Evolutionary conservation across 176 grass and related monocot species (phyloP).

Genomic region (Hsuehochloa calcarea): DNA sequence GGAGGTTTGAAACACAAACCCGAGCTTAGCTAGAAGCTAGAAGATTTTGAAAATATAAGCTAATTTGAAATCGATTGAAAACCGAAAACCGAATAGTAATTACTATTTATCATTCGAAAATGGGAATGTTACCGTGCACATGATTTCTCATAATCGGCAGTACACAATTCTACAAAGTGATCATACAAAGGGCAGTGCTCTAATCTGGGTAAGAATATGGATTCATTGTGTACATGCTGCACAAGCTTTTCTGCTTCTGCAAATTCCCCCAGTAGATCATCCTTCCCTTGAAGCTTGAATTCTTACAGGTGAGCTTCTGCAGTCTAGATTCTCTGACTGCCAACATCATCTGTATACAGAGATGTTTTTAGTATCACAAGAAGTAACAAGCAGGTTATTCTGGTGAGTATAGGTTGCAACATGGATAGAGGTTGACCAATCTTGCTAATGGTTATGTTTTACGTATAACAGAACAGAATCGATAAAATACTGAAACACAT

Average conservation of each 20-base stretch:
- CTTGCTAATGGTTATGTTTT: not conserved
- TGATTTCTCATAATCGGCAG: not conserved
- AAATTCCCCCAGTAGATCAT: not conserved
- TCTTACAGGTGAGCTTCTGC: not conserved
- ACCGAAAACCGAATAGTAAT: too few relatives aligned
- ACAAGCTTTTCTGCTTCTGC: not conserved
- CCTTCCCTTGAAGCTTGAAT: not conserved
- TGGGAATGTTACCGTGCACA: too few relatives aligned
- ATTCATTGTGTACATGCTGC: not conserved
- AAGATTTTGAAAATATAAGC: too few relatives aligned
- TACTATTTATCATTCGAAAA: too few relatives aligned
- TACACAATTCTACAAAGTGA: not conserved
- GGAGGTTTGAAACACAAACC: too few relatives aligned
- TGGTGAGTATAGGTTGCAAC: too few relatives aligned
- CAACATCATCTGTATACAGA: too few relatives aligned
- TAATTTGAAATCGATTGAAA: too few relatives aligned
- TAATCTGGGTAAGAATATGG: not conserved
- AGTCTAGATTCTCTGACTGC: too few relatives aligned
- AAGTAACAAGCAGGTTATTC: not conserved
- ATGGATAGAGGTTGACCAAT: not conserved
- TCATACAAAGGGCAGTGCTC: not conserved
- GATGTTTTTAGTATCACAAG: too few relatives aligned
- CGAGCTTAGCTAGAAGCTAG: too few relatives aligned
- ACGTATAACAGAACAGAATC: not conserved
- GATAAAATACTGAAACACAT: too few relatives aligned